Base-by-base conservation (phyloP, 176 grass and related monocot genomes). In the Aegilops umbellulata region DNA sequence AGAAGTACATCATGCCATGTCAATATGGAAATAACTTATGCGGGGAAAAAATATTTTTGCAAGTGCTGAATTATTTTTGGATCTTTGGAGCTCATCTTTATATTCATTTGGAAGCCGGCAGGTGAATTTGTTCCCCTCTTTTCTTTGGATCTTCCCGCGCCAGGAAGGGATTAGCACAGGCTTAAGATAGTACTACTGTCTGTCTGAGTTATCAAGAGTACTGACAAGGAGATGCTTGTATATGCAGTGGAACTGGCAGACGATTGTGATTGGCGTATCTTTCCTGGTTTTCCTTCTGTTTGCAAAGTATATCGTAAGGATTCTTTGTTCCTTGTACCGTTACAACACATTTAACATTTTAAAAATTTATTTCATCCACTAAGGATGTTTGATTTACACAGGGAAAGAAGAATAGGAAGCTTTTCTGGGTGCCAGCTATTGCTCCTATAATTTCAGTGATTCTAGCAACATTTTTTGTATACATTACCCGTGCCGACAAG, bases 201-300 rank as follows among this genome's bases (percentile, higher is more conserved):
- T 34, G n/a, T 25, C 20, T 76, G 49, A 76, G 14, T 80, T 51
- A 19, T 60, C 58, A 31, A 35, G 32, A 63, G 26, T 74, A 38
- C 70, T 84, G 42, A 87, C 26, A 72, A 25, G 42, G 26, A 36
- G 3, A 65, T 74, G 25, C 86, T 57, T 83, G 19, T 39, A 68
- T 79, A 84, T 93, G 66, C 85, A 99, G 97, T 96, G 94, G 94
- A 99, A 99, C 70, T 99, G 97, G 97, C 88, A 94, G 81, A 96
- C 97, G 42, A 91, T 99, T 83, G 49, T 94, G 76, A 99, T 99
- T 32, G 88, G 87, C 29, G 46, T 82, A 46, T 7, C 87, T 64
- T 99, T 99, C 67, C 86, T 99, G 55, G 74, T 53, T 57, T 96
- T 99, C 83, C 97, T 99, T 85, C 81, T 99, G 60, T 42, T 85